Conservation (phyloP, 345 rosid genomes). For the Murraya paniculata region DNA sequence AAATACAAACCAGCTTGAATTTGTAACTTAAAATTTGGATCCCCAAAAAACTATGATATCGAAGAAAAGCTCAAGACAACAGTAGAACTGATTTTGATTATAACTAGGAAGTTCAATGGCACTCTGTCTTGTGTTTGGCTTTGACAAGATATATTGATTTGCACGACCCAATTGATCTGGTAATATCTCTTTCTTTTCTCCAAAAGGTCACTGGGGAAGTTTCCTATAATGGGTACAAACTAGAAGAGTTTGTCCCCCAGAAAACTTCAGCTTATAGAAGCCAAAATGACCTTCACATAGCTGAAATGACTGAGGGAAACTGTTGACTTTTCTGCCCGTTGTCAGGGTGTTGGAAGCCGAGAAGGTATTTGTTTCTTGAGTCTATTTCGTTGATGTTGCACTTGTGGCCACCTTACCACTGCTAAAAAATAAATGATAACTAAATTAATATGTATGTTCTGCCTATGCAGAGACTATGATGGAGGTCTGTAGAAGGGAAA, state of each 20-base stretch:
- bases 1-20: not conserved
- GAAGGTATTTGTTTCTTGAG: constrained; percentile 8
- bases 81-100: too few species aligned
- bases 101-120: too few species aligned
- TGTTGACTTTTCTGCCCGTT: constrained; percentile 51
- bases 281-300: constrained; percentile 51
- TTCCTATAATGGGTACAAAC: constrained; percentile 33
- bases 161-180: not conserved
- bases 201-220: constrained; percentile 26
- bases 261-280: constrained; percentile 56
- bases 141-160: constrained; percentile 25
- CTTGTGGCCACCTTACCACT: not conserved
- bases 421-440: not conserved
- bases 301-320: constrained; percentile 63
- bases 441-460: not conserved
- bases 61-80: too few species aligned
- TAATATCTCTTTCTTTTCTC: not conserved
- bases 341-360: constrained; percentile 61
- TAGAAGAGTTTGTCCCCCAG: constrained; percentile 55
- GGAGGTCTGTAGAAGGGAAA: constrained; percentile 24
- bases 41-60: too few species aligned
- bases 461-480: constrained; percentile 12
- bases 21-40: too few species aligned
- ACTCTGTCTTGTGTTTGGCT: constrained; percentile 21
- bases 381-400: not conserved